These are phyloP conservation scores for Termitomyces sp. DNA, from an alignment of 768 basidiomycete species.

Conservation along the genomic window DNA sequence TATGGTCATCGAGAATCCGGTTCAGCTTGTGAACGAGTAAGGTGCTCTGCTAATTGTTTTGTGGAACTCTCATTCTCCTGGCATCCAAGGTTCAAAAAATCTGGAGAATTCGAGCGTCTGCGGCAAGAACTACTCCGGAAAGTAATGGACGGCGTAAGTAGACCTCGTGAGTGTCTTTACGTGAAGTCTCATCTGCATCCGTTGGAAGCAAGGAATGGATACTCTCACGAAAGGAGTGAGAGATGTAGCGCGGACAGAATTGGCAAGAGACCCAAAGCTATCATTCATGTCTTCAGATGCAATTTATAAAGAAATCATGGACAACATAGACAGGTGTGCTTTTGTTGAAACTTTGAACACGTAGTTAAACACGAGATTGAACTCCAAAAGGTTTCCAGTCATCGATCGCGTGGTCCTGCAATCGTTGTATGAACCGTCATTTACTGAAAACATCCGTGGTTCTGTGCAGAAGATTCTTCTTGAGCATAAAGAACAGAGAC, in stretches of 20 bases:
- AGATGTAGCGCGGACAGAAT: slow-evolving; percentile 53
- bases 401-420: slow-evolving; percentile 57
- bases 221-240: slow-evolving; percentile 54
- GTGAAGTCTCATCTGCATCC: background rate
- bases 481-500: slow-evolving; percentile 27
- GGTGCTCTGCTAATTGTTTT: slow-evolving; percentile 2
- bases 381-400: slow-evolving; percentile 53
- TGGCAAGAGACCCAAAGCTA: slow-evolving; percentile 49
- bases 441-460: slow-evolving; percentile 35
- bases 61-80: background rate
- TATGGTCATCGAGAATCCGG: slow-evolving; percentile 53
- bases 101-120: slow-evolving; percentile 72
- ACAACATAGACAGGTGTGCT: slow-evolving; percentile 63
- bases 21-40: slow-evolving; percentile 62
- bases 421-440: slow-evolving; percentile 42
- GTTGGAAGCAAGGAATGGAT: slow-evolving; percentile 42
- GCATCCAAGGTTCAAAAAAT: slow-evolving; percentile 62
- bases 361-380: background rate
- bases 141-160: slow-evolving; percentile 57
- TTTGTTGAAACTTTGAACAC: background rate
- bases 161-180: background rate
- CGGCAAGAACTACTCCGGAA: slow-evolving; percentile 57
- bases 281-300: slow-evolving; percentile 46
- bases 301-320: slow-evolving; percentile 58
- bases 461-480: slow-evolving; percentile 41